Evolutionary conservation across 2,329 filamentous ascomycete species (phyloP), one percentile per base, ranked within the genome.

Genomic region (Endoconidiophora polonica): DNA sequence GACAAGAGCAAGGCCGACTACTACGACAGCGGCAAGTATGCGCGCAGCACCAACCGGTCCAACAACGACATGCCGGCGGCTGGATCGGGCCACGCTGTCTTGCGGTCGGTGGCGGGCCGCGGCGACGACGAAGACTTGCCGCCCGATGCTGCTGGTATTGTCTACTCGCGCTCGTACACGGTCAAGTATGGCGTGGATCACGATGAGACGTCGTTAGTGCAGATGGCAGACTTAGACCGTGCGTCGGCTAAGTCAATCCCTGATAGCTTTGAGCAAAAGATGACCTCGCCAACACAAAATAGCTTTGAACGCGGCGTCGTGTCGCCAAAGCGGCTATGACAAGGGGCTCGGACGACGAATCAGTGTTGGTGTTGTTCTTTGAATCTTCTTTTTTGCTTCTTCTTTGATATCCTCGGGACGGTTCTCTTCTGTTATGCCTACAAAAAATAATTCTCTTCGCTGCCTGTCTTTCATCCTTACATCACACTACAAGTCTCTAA

Each of bases 1-100:
- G 36, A 50, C 29, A 37, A 16, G 12, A 40, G 41, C 50, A 45
- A 50, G 6, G 24, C 44, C 23, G 40, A 55, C 6, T 60, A 60
- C 47, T 60, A 63, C 14, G 56, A 49, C 22, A 58, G 57, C 48
- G 58, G 43, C 22, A 44, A 45, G 16, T 41, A 50, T 42, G 16
- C 16, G 23, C 46, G 39, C 24, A 33, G 26, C 3, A 33, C 26
- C 26, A 33, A 33, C 26, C 26, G 26, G 26, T 33, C 36, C 16
- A 18, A 20, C 10, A 41, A 45, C 12, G 42, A 23, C 42, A 48
- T 36, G 40, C 29, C 33, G 18, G 37, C 44, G 12, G 22, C 7
- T 5, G 37, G 26, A n/a, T 26, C 23, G 5, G 29, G 14, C 12
- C 23, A 23, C 43, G 20, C 23, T 26, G n/a, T 16, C 1, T 10